phyloP scores from a whole-genome alignment of 129 eudicot genomes.

The Solidago caesia region DNA sequence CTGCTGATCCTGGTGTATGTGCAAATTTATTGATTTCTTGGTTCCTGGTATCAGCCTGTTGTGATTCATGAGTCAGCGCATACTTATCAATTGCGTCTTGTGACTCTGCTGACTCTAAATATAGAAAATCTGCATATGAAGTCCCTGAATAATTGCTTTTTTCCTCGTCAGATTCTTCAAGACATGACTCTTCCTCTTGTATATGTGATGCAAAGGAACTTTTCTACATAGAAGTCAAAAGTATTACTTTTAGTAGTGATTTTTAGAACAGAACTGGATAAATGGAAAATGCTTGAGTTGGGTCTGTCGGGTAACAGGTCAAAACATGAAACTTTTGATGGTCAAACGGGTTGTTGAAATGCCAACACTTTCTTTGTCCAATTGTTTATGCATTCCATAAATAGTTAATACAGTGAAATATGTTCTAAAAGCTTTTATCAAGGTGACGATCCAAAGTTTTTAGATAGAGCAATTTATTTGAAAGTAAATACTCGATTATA shows the following conservation, averaged over 20 bases:
- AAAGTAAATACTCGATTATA: not conserved
- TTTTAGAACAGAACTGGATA: not conserved
- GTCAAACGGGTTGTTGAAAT: not conserved
- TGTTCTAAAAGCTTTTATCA: not conserved
- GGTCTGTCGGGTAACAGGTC: not conserved
- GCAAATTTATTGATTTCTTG: conserved; percentile 13
- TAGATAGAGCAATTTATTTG: not conserved
- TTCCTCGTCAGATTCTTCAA: conserved; percentile 58
- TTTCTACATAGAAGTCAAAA: conserved; percentile 34
- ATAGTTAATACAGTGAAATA: not conserved
- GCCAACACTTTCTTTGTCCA: not conserved
- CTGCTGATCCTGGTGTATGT: conserved; percentile 22
- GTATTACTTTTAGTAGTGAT: conserved; percentile 13
- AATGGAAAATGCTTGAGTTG: not conserved
- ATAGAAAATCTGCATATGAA: conserved; percentile 28
- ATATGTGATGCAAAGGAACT: conserved; percentile 25
- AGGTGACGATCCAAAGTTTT: not conserved
- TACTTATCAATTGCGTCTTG: conserved; percentile 10
- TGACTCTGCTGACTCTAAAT: conserved; percentile 40
- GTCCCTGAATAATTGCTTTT: conserved; percentile 38
- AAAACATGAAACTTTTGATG: not conserved
- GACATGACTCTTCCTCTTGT: conserved; percentile 35
- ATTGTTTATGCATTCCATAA: not conserved
- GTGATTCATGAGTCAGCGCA: not conserved
- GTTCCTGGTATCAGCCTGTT: conserved; percentile 7